Evolutionary conservation across 805 yeast genomes (phyloP).

Genomic region (Kluyveromyces dobzhanskii): DNA sequence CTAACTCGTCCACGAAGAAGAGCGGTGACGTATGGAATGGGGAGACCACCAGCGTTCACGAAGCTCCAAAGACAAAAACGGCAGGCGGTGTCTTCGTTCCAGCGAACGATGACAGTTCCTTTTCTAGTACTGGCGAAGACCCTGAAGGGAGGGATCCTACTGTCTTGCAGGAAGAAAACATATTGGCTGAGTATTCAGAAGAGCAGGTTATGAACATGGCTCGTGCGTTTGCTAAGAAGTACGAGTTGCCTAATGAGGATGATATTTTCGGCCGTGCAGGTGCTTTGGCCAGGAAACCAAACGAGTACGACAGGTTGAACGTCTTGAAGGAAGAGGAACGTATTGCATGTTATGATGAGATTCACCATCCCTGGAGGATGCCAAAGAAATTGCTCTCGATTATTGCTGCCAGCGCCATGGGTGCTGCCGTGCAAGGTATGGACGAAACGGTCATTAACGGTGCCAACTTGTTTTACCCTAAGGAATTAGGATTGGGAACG

Average conservation of each 20-base stretch:
- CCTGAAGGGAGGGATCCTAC: slow-evolving; percentile 4
- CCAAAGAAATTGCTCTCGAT: slow-evolving; percentile 43
- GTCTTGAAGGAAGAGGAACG: slow-evolving; percentile 51
- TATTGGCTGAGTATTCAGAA: slow-evolving; percentile 49
- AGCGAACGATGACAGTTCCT: slow-evolving; percentile 3
- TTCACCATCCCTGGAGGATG: slow-evolving; percentile 36
- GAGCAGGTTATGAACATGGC: slow-evolving; percentile 65
- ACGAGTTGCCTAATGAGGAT: slow-evolving; percentile 40
- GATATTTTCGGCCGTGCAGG: slow-evolving; percentile 60
- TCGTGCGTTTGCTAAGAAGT: slow-evolving; percentile 49
- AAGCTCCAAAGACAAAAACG: background rate
- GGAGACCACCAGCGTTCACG: background rate
- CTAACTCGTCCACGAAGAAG: background rate
- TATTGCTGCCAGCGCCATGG: slow-evolving; percentile 61
- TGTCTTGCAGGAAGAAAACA: slow-evolving; percentile 30
- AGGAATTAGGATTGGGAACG: slow-evolving; percentile 41
- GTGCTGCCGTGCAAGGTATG: slow-evolving; percentile 77
- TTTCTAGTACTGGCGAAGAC: slow-evolving; percentile 4
- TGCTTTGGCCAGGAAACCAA: slow-evolving; percentile 56
- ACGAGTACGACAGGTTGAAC: slow-evolving; percentile 48
- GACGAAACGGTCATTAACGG: slow-evolving; percentile 73
- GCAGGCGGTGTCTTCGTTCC: slow-evolving; percentile 3
- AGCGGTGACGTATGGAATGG: background rate
- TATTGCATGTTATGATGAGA: slow-evolving; percentile 38
- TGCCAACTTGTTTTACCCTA: slow-evolving; percentile 56